Percentiles rank a stretch among this genome's conserved stretches.
phyloP scores from a whole-genome alignment of 2,329 filamentous ascomycete genomes.

The Monilinia fructicola region DNA sequence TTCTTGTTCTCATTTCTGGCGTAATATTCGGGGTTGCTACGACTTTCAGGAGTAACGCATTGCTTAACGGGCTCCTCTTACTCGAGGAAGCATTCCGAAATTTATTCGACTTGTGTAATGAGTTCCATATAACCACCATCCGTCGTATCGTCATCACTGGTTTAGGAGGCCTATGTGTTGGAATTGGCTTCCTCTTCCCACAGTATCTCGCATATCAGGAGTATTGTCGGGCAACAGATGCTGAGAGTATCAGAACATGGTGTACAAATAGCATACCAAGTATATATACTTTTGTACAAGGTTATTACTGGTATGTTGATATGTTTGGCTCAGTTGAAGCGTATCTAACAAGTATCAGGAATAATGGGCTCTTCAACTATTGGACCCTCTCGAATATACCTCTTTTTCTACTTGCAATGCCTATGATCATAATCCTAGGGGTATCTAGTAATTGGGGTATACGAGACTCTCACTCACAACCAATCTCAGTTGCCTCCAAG shows the following conservation, averaged over 20 bases:
- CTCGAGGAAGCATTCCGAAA: slow-evolving; percentile 56
- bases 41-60: slow-evolving; percentile 78
- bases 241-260: slow-evolving; percentile 60
- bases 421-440: slow-evolving; percentile 69
- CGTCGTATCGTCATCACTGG: slow-evolving; percentile 59
- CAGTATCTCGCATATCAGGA: slow-evolving; percentile 72
- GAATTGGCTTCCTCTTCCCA: slow-evolving; percentile 65
- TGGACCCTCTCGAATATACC: slow-evolving; percentile 87
- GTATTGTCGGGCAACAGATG: slow-evolving; percentile 56
- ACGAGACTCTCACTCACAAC: background rate
- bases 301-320: slow-evolving; percentile 75
- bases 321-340: slow-evolving; percentile 23
- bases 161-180: slow-evolving; percentile 66
- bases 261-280: slow-evolving; percentile 73
- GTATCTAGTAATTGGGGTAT: slow-evolving; percentile 56
- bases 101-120: slow-evolving; percentile 44
- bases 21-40: slow-evolving; percentile 70
- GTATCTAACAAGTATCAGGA: slow-evolving; percentile 54
- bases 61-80: slow-evolving; percentile 78
- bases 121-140: slow-evolving; percentile 47
- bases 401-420: slow-evolving; percentile 79
- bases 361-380: slow-evolving; percentile 82
- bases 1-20: slow-evolving; percentile 61
- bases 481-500: background rate
- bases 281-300: slow-evolving; percentile 89